A percentile compares a stretch with the other conserved stretches of the same genome.
These are phyloP conservation scores for Pseudogymnoascus sp. DNA, from an alignment of 2,329 filamentous ascomycete species.

Conservation along the genomic window DNA sequence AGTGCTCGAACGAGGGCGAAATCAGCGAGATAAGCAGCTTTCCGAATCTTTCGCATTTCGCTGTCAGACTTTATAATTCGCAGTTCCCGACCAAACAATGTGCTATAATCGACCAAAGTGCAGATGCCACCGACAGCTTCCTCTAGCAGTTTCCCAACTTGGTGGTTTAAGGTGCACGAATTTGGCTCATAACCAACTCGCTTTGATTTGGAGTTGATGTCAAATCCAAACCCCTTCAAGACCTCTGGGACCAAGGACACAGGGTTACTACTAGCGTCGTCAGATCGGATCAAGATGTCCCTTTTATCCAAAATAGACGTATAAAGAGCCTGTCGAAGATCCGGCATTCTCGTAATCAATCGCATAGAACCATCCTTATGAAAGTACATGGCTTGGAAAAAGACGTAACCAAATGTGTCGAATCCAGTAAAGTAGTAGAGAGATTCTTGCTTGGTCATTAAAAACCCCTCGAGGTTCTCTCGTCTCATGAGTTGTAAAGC, in stretches of 20 bases:
- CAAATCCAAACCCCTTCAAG: conserved; percentile 22
- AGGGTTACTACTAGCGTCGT: conserved; percentile 25
- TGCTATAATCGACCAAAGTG: conserved; percentile 25
- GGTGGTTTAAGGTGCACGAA: conserved; percentile 30
- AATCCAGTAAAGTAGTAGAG: conserved; percentile 27
- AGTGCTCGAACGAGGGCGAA: conserved; percentile 28
- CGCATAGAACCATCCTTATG: conserved; percentile 28
- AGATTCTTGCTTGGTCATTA: conserved; percentile 30
- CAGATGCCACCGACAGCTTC: conserved; percentile 28
- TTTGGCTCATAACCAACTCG: conserved; percentile 29
- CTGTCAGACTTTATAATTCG: conserved; percentile 28
- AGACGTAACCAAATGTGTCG: conserved; percentile 30
- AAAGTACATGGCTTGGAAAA: conserved; percentile 31
- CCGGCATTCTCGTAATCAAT: conserved; percentile 26
- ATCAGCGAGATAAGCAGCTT: conserved; percentile 29
- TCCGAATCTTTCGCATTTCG: conserved; percentile 26
- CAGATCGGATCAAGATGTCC: conserved; percentile 18
- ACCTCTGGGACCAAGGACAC: conserved; percentile 26
- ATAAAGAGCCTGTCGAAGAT: conserved; percentile 29
- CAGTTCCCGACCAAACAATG: conserved; percentile 26
- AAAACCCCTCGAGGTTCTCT: conserved; percentile 29
- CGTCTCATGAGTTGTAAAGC: conserved; percentile 24
- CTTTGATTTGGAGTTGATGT: conserved; percentile 23
- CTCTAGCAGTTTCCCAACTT: conserved; percentile 27
- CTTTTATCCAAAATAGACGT: conserved; percentile 21